Percentiles rank a stretch among this genome's conserved stretches.
These are phyloP conservation scores for Medakamo hakoo DNA, from an alignment of 139 green algal genomes.

Conservation along the genomic window DNA sequence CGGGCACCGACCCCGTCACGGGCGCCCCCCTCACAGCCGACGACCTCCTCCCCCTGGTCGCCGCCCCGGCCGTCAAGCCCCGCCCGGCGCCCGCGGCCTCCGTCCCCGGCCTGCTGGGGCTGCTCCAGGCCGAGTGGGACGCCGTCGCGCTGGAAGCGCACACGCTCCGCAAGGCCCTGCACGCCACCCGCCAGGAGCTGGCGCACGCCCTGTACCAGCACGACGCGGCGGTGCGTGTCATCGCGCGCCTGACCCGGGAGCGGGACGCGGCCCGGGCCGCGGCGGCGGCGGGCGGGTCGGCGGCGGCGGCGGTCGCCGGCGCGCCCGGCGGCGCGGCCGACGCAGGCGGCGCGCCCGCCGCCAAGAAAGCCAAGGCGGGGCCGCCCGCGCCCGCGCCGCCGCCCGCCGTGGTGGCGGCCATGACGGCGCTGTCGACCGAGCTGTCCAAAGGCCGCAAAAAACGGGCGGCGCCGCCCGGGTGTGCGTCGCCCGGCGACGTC, in stretches of 20 bases:
- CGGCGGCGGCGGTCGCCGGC: not conserved
- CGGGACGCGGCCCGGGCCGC: slow-evolving; percentile 53
- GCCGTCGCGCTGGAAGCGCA: slow-evolving; percentile 78
- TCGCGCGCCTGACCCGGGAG: slow-evolving; percentile 34
- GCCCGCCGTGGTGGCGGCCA: slow-evolving; percentile 15
- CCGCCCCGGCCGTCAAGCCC: slow-evolving; percentile 55
- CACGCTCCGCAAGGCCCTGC: slow-evolving; percentile 53
- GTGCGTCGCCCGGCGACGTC: slow-evolving; percentile 52
- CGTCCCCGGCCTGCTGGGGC: slow-evolving; percentile 77
- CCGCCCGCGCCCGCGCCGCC: not conserved
- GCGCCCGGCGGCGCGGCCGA: slow-evolving; percentile 1
- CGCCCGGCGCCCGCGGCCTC: slow-evolving; percentile 55
- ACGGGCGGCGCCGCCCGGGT: slow-evolving; percentile 27
- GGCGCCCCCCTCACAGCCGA: slow-evolving; percentile 44
- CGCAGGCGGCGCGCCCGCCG: slow-evolving; percentile 3
- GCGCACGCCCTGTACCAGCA: slow-evolving; percentile 87
- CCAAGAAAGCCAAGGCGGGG: slow-evolving; percentile 1
- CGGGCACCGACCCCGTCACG: slow-evolving; percentile 71
- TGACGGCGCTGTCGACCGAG: slow-evolving; percentile 19
- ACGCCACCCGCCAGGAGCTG: slow-evolving; percentile 71
- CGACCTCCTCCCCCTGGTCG: slow-evolving; percentile 62
- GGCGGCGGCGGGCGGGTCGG: not conserved
- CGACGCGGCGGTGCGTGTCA: slow-evolving; percentile 60
- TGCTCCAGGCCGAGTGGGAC: slow-evolving; percentile 97
- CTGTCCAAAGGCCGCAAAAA: slow-evolving; percentile 71